Evolutionary conservation across 2,329 filamentous ascomycete species (phyloP).

Genomic region (Septoria petroselini): DNA sequence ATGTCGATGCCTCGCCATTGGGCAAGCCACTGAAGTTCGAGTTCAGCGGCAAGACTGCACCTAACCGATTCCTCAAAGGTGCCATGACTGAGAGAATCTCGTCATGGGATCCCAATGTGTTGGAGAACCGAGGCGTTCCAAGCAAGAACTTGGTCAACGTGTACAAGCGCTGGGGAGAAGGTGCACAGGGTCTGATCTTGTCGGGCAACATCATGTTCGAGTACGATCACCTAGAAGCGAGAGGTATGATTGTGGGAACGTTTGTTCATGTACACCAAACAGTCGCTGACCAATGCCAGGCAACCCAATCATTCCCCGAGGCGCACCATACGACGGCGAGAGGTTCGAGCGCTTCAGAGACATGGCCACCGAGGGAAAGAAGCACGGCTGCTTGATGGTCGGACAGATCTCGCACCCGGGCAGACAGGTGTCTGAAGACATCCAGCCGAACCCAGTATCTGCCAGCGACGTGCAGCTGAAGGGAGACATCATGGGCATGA

Average conservation of each 20-base stretch:
- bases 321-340: conserved; percentile 51
- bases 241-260: neutral
- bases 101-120: conserved; percentile 56
- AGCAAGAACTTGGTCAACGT: conserved; percentile 54
- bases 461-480: conserved; percentile 51
- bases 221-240: conserved; percentile 15
- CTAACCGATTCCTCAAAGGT: conserved; percentile 65
- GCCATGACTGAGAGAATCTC: conserved; percentile 65
- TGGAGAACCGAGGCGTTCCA: conserved; percentile 54
- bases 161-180: conserved; percentile 62
- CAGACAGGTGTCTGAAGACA: conserved; percentile 49
- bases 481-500: conserved; percentile 46
- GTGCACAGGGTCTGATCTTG: conserved; percentile 54
- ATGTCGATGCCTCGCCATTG: conserved; percentile 40
- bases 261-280: conserved; percentile 35
- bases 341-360: conserved; percentile 60
- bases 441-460: conserved; percentile 52
- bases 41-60: conserved; percentile 54
- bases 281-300: conserved; percentile 42
- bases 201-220: conserved; percentile 59
- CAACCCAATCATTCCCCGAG: conserved; percentile 58
- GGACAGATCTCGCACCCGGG: conserved; percentile 63
- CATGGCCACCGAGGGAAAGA: conserved; percentile 55
- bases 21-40: conserved; percentile 46
- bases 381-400: conserved; percentile 57